Evolutionary conservation across 2,329 filamentous ascomycete genomes (phyloP), one percentile per base, ranked within the genome.

Genomic region (Sarocladium kiliense): DNA sequence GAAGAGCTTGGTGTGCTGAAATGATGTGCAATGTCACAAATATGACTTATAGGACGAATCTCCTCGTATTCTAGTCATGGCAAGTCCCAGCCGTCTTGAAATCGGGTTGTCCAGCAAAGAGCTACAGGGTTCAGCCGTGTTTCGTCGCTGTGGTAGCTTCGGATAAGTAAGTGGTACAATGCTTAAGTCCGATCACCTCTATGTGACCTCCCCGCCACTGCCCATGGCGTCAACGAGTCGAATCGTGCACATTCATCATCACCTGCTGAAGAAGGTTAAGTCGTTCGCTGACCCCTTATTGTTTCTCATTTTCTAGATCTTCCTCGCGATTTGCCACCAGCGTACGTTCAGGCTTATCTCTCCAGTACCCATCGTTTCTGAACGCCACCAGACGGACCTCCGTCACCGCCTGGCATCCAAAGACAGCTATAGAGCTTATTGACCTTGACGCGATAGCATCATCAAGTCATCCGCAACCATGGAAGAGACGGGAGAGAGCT

Each of bases 151-250:
- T 4, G 23, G 26, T n/a, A 19, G 47, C 9, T 5, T 36, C 47
- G 47, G 47, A 36, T 49, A 49, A 49, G 23, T 23, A 23, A n/a
- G 18, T 12, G 47, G 27, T 19, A 10, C 27, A 23, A 12, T 18
- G 25, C 25, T 49, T 51, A 51, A 51, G 47, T 51, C 47, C 47
- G 47, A 51, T 16, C 14, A n/a, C 37, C 30, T 32, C n/a, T 9
- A 16, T n/a, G 19, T 27, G 30, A 51, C 27, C 47, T 36, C 47
- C 47, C 47, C 47, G 47, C 47, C 47, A 51, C 27, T 10, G 44
- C n/a, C 21, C 47, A 51, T 51, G 47, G 26, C 47, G 47, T 51
- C 47, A 51, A 36, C 47, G 47, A 47, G 44, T 47, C n/a, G 14
- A 9, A 47, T 14, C 12, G 21, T 30, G 7, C 23, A 27, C 44